Evolutionary conservation across 1,284 basidiomycete genomes (phyloP), one percentile per base, ranked within the genome.

Genomic region (Cystobasidium sp.): DNA sequence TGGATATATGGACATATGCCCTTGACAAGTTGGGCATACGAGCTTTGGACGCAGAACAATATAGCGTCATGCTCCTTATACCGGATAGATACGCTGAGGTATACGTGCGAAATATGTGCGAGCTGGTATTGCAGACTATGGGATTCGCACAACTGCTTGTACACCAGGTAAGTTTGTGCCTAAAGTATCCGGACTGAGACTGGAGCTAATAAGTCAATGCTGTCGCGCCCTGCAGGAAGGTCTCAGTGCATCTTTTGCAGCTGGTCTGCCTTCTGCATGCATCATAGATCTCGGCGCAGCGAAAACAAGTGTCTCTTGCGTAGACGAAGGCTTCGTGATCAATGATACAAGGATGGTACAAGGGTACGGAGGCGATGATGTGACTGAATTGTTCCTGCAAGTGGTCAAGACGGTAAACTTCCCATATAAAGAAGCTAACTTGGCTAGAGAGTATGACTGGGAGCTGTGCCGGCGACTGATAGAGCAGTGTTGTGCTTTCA

Each of bases 241-340:
- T 0, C 86, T 97, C 41, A 93, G 93, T 63, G 93, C 97, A 6
- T 93, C 94, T 1, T 98, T 97, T 81, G 94, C 95, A 20, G 94
- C 96, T 1, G 97, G 97, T 12, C 90, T 98, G 73, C 93, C 92
- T 0, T 91, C 89, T 77, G 95, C 94, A 12, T 98, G 96, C 80
- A 92, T 99, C 3, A 92, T 99, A 46, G 94, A 99, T 81, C 89
- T 99, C 69, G 97, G 97, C 10, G 91, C 95, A 6, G 87, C 87
- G 31, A 88, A 87, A 76, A 94, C 92, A 2, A 92, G 88, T 77
- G 88, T 99, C 66, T 89, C 94, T 0, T 98, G 96, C 80, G 91
- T 99, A 7, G 97, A 99, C 77, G 97, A 99, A 80, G 97, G 97
- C 0, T 82, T 96, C 64, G 88, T 99, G 16, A 84, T 95, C 37